phyloP scores from a whole-genome alignment of 768 basidiomycete genomes.

The Tricholoma sp. region DNA sequence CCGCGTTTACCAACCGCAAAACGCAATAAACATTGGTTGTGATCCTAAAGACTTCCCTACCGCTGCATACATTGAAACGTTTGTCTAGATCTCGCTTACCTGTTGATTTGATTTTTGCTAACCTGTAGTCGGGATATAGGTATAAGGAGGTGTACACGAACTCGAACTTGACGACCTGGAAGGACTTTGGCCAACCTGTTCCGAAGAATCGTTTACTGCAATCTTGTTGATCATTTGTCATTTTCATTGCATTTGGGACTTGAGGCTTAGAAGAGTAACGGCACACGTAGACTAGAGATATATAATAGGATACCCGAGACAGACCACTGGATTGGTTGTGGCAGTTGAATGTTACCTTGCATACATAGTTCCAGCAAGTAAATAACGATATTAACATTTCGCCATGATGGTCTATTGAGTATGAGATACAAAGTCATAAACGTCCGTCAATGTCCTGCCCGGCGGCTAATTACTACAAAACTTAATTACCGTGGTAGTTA shows the following conservation, averaged over 20 bases:
- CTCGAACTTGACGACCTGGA: constrained; percentile 38
- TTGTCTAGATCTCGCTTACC: constrained; percentile 18
- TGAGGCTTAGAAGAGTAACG: neutral
- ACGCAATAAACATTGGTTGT: constrained; percentile 53
- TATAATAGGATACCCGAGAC: neutral
- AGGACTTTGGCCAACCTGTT: constrained; percentile 26
- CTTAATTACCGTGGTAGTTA: too few species aligned
- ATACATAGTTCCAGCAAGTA: neutral
- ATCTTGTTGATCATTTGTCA: neutral
- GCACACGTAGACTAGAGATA: neutral
- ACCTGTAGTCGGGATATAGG: constrained; percentile 12
- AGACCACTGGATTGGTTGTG: neutral
- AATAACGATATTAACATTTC: too few species aligned
- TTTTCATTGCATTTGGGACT: neutral
- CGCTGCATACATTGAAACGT: constrained; percentile 67
- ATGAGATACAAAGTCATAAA: too few species aligned
- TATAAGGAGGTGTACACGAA: constrained; percentile 37
- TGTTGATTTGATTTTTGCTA: neutral
- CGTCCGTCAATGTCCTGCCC: too few species aligned
- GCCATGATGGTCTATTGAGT: too few species aligned
- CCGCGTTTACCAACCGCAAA: constrained; percentile 62
- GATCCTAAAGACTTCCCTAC: constrained; percentile 77
- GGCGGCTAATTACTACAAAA: too few species aligned
- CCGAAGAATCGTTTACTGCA: constrained; percentile 32
- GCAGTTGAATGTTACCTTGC: neutral